These are phyloP conservation scores for Mytilinidion resinicola DNA, from an alignment of 495 filamentous ascomycete species.

Conservation along the genomic window DNA sequence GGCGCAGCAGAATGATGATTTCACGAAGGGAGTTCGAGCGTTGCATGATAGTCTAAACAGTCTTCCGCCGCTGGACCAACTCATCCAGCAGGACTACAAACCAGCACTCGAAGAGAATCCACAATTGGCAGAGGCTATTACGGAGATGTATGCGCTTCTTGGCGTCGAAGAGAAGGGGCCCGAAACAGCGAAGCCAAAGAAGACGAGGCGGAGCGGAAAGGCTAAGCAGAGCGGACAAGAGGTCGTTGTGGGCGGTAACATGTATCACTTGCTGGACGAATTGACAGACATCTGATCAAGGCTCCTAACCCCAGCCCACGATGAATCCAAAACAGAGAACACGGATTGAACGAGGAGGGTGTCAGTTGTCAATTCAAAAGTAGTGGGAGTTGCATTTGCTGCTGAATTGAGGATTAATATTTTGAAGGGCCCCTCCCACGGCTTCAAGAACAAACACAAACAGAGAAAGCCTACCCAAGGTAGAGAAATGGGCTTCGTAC, in stretches of 20 bases:
- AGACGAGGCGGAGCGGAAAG: slow-evolving; percentile 10
- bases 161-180: neutral
- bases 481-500: too few species aligned
- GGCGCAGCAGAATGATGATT: neutral
- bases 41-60: neutral
- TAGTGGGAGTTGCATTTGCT: too few species aligned
- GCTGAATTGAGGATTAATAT: too few species aligned
- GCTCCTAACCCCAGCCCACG: too few species aligned
- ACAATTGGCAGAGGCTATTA: neutral
- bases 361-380: too few species aligned
- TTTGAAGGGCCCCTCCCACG: too few species aligned
- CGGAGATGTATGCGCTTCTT: slow-evolving; percentile 3
- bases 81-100: neutral
- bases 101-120: neutral
- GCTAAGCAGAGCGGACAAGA: neutral
- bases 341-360: too few species aligned
- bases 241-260: neutral
- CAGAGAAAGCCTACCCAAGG: too few species aligned
- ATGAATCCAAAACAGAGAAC: too few species aligned
- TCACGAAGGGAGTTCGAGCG: neutral
- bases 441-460: too few species aligned
- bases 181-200: slow-evolving; percentile 1
- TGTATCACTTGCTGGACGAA: neutral
- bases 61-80: neutral
- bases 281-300: too few species aligned